Evolutionary conservation across 345 rosid species (phyloP), one percentile per base, ranked within the genome.

Genomic region (Salix viminalis): DNA sequence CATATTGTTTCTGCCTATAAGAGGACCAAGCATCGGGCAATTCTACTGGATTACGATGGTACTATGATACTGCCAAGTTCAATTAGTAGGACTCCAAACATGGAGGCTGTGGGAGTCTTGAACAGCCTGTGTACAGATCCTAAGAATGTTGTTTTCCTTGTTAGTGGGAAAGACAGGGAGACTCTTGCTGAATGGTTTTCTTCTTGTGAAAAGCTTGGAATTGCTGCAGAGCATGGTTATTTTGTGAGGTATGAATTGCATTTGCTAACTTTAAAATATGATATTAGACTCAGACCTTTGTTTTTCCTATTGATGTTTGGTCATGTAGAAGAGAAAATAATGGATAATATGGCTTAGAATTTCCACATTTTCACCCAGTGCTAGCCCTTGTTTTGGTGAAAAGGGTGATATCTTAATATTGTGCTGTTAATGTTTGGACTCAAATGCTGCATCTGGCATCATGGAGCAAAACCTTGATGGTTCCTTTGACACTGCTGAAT

Each of bases 41-140:
- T 95, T 81, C 93, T 95, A 77, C 77, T 95, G 89, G 99, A 95
- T 79, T 93, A 91, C 81, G 99, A 93, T 84, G 94, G 97, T 42
- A 80, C 96, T 44, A 85, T 93, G 91, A 85, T 90, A 81, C 83
- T 77, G 16, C 82, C 84, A 12, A 89, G 86, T 77, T 89, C 98
- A 42, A 84, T 90, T 65, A 85, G 88, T 77, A 80, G 83, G 11
- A 81, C 80, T 70, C 93, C 94, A 21, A 89, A 76, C 75, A 7
- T 72, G 2, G 90, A 90, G 68, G 91, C 94, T 2, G 88, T 95
- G 37, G 83, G 74, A 10, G 87, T 86, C 67, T 79, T 95, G 85
- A 90, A 91, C 77, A 88, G 76, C 75, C 84, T 93, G 85, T 88
- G 96, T 70, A 84, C 84, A 75, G 97, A 95, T 72, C 87, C 90